Evolutionary conservation across 371 early-diverging fungal genomes (phyloP).

Genomic region (Encephalitozoon romaleae): DNA sequence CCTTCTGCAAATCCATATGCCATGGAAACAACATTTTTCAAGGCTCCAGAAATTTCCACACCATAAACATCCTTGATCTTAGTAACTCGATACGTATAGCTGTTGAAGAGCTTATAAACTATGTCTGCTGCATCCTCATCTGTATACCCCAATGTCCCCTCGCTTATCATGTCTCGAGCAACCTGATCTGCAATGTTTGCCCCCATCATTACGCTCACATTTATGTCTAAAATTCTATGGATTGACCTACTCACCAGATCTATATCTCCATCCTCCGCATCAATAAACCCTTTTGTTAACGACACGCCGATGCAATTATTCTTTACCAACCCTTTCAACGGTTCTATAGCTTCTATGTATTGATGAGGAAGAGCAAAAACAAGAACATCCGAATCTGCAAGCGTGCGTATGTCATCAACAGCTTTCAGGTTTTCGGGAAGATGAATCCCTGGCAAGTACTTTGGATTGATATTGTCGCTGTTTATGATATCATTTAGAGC

Average conservation of each 20-base stretch:
- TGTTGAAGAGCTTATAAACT: constrained; percentile 72
- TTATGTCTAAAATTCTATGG: constrained; percentile 66
- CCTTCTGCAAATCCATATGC: constrained; percentile 90
- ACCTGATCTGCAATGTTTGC: constrained; percentile 96
- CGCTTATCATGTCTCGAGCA: constrained; percentile 79
- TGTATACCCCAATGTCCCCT: constrained; percentile 72
- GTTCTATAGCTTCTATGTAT: constrained; percentile 68
- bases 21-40: constrained; percentile 94
- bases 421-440: constrained; percentile 80
- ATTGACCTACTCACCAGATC: constrained; percentile 77
- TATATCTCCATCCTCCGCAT: constrained; percentile 64
- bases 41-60: constrained; percentile 87
- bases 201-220: constrained; percentile 78
- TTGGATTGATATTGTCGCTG: constrained; percentile 78
- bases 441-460: constrained; percentile 78
- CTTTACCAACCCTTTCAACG: constrained; percentile 68
- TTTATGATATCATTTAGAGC: constrained; percentile 84
- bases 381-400: constrained; percentile 71
- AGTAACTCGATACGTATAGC: constrained; percentile 72
- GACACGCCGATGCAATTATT: constrained; percentile 74
- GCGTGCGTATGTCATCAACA: constrained; percentile 68
- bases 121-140: constrained; percentile 67
- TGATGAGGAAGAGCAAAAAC: constrained; percentile 87
- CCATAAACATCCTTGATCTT: constrained; percentile 73
- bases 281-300: constrained; percentile 68